Evolutionary conservation across 345 rosid species (phyloP).

Genomic region (Bretschneidera sinensis): DNA sequence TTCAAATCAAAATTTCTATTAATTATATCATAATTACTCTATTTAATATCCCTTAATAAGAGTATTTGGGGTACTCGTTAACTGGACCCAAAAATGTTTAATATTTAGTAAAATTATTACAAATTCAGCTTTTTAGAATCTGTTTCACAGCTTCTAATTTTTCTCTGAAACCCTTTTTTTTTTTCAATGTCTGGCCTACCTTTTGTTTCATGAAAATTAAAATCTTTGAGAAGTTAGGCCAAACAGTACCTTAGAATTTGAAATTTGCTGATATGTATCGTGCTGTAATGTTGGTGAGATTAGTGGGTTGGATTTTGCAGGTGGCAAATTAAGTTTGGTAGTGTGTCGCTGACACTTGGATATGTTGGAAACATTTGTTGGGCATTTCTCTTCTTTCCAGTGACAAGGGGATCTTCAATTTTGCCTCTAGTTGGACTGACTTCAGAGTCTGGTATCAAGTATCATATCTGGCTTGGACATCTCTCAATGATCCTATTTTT

Average conservation of each 20-base stretch:
- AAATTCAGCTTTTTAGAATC: too few species aligned
- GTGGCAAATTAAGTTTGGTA: slow-evolving; percentile 52
- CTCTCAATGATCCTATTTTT: slow-evolving; percentile 40
- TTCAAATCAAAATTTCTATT: too few species aligned
- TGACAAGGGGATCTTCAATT: slow-evolving; percentile 57
- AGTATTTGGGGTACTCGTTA: too few species aligned
- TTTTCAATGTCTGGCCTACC: too few species aligned
- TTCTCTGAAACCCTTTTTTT: not conserved
- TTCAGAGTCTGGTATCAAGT: slow-evolving; percentile 65
- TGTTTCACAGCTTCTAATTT: not conserved
- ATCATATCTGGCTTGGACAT: slow-evolving; percentile 75
- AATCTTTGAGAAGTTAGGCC: too few species aligned
- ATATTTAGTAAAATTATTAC: too few species aligned
- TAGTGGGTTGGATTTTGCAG: too few species aligned
- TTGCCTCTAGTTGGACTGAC: slow-evolving; percentile 53
- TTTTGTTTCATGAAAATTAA: too few species aligned
- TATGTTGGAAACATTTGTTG: slow-evolving; percentile 54
- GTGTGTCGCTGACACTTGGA: slow-evolving; percentile 50
- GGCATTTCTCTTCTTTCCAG: slow-evolving; percentile 74
- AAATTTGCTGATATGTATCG: too few species aligned
- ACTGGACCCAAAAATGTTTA: too few species aligned
- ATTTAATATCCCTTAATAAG: too few species aligned
- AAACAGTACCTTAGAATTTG: not conserved
- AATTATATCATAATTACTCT: too few species aligned
- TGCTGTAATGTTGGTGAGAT: slow-evolving; percentile 36